phyloP scores from a whole-genome alignment of 2,329 filamentous ascomycete species.

The Magnaporthiopsis incrustans region DNA sequence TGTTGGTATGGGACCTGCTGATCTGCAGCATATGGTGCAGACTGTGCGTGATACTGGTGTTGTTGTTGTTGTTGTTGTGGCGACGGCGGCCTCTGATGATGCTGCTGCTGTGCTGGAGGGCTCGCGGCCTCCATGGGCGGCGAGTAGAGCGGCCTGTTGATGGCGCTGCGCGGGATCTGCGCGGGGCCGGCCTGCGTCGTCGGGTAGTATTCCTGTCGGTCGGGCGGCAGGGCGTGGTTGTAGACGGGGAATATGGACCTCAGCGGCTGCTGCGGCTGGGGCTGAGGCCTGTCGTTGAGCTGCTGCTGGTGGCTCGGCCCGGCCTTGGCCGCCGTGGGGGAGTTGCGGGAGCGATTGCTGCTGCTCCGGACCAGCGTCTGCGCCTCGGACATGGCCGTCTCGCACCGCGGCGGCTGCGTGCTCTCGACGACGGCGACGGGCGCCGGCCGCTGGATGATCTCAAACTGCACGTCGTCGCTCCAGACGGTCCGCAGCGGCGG shows the following conservation, averaged over 20 bases:
- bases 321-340: constrained; percentile 16
- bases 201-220: constrained; percentile 63
- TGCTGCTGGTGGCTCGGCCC: constrained; percentile 7
- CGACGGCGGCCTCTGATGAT: constrained; percentile 5
- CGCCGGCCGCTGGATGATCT: constrained; percentile 31
- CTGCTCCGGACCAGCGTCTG: constrained; percentile 40
- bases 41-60: background rate
- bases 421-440: constrained; percentile 30
- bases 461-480: background rate
- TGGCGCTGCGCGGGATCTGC: constrained; percentile 54
- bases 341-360: constrained; percentile 44
- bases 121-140: constrained; percentile 20
- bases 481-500: constrained; percentile 11
- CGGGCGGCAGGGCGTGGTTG: constrained; percentile 57
- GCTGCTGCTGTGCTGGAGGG: constrained; percentile 3
- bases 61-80: background rate
- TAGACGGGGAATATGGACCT: constrained; percentile 72
- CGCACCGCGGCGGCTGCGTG: constrained; percentile 35
- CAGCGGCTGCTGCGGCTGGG: constrained; percentile 30
- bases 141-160: constrained; percentile 58
- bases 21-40: constrained; percentile 8
- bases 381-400: constrained; percentile 43
- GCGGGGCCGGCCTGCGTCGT: constrained; percentile 52
- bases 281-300: constrained; percentile 10
- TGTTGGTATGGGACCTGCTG: constrained; percentile 4